These are phyloP conservation scores for Saussurea involucrata DNA, from an alignment of 129 eudicot genomes.

Conservation along the genomic window DNA sequence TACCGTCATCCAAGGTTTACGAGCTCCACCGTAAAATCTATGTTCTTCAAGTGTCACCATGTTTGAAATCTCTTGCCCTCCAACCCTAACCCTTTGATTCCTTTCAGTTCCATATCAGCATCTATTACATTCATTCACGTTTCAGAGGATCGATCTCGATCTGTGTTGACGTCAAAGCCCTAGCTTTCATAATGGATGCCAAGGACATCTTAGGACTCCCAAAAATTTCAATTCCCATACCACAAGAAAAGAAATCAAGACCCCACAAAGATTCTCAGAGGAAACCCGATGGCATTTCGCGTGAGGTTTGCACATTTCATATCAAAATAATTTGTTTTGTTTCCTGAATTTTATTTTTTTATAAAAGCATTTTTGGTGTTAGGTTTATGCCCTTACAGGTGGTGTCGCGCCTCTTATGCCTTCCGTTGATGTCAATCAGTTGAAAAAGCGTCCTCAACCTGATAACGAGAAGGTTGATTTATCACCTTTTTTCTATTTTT, in stretches of 20 bases:
- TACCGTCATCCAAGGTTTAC: background rate
- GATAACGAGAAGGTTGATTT: conserved; percentile 71
- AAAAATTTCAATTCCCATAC: conserved; percentile 43
- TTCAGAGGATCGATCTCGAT: background rate
- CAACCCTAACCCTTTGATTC: conserved; percentile 11
- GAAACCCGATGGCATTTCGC: conserved; percentile 97
- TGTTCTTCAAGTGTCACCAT: background rate
- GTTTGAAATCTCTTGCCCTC: background rate
- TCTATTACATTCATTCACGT: background rate
- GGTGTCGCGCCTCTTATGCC: conserved; percentile 96
- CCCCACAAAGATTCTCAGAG: conserved; percentile 89
- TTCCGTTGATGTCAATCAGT: conserved; percentile 61
- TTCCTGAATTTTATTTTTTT: background rate
- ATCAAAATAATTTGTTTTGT: background rate
- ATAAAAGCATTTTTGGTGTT: conserved; percentile 6
- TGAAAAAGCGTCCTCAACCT: conserved; percentile 57
- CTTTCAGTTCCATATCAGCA: background rate
- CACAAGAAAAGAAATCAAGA: conserved; percentile 74
- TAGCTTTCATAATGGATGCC: conserved; percentile 68
- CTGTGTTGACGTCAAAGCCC: conserved; percentile 37
- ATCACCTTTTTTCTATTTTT: background rate
- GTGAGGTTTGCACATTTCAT: conserved; percentile 51
- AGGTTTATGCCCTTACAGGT: conserved; percentile 98
- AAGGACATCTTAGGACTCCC: conserved; percentile 92
- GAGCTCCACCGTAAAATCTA: background rate